These are phyloP conservation scores for Hericium alpestre DNA, from an alignment of 768 basidiomycete genomes.

Conservation along the genomic window DNA sequence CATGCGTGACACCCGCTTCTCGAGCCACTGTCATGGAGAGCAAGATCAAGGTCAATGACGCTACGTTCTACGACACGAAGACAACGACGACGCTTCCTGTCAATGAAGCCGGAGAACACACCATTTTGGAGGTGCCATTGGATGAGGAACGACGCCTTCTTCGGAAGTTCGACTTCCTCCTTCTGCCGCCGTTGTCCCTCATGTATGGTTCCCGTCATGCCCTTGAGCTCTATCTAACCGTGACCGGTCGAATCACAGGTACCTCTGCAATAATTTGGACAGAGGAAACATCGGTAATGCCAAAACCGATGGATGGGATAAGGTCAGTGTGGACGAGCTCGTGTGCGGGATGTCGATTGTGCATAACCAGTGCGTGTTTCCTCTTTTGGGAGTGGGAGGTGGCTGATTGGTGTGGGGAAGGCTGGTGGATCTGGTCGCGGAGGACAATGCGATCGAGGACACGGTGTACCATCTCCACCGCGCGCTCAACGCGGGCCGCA, in stretches of 20 bases:
- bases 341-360: conserved; percentile 94
- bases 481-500: conserved; percentile 80
- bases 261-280: not conserved
- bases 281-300: not conserved
- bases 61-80: no score
- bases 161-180: not conserved
- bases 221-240: not conserved
- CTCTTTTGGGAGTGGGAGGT: no score
- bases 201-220: not conserved
- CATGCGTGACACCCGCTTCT: no score
- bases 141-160: not conserved
- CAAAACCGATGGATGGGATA: not conserved
- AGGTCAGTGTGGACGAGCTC: conserved; percentile 56
- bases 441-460: conserved; percentile 97
- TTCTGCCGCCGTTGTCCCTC: not conserved
- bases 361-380: conserved; percentile 76
- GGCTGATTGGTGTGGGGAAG: conserved; percentile 29
- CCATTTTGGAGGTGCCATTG: no score
- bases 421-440: conserved; percentile 93
- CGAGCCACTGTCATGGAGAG: no score
- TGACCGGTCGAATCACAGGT: not conserved
- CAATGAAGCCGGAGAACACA: no score
- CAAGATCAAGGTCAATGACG: no score
- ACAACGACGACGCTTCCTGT: no score
- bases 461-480: conserved; percentile 95